Conservation (phyloP, 176 grass and related monocot genomes). For the Eragrostis nindensis region DNA sequence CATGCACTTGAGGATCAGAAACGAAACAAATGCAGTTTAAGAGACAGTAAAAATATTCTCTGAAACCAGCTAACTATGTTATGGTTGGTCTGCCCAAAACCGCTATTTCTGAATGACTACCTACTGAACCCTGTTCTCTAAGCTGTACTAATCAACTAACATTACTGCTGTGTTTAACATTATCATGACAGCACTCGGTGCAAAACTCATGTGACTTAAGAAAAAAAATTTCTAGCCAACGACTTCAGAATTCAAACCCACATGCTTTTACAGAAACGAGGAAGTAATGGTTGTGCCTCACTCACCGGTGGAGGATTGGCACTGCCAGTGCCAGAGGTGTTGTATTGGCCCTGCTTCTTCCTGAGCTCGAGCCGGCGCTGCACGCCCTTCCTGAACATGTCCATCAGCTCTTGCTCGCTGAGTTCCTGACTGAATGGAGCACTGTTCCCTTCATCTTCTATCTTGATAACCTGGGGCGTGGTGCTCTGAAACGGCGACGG, state of each 20-base stretch:
- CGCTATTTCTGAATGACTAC: too few species aligned
- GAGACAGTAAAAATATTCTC: too few species aligned
- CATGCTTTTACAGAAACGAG: neutral
- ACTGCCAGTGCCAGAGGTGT: neutral
- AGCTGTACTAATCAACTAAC: neutral
- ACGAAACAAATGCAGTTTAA: too few species aligned
- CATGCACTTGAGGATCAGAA: too few species aligned
- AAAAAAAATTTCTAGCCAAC: too few species aligned
- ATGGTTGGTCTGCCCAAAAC: too few species aligned
- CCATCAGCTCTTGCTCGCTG: neutral
- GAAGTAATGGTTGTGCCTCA: neutral
- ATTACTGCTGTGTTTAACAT: neutral
- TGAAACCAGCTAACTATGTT: too few species aligned
- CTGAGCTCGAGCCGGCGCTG: neutral
- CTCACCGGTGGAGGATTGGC: neutral
- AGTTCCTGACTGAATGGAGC: neutral
- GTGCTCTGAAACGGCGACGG: neutral
- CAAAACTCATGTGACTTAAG: too few species aligned
- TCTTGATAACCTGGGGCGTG: neutral
- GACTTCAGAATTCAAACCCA: too few species aligned
- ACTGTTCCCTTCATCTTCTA: conserved; percentile 20
- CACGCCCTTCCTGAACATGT: conserved; percentile 20
- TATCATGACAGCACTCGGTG: too few species aligned
- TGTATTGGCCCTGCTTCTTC: neutral
- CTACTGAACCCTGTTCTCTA: too few species aligned